Base-by-base conservation (phyloP, 352 stramenopile species). In the Plasmopara halstedii region DNA sequence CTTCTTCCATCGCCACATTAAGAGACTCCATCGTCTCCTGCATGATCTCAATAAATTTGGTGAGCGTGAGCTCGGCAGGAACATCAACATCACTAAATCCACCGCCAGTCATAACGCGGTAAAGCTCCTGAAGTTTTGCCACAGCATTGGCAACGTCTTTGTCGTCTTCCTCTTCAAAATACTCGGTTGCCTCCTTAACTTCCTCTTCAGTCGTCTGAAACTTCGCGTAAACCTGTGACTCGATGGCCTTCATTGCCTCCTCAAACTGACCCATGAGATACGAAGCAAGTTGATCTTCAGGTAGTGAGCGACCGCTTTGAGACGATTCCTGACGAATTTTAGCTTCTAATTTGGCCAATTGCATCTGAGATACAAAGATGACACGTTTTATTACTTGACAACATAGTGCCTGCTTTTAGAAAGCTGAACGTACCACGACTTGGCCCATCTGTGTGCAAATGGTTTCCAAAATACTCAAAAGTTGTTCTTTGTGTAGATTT, bases 251-350 rank as follows among this genome's bases (percentile, higher is more conserved):
- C 82, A 94, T 94, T 54, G 79, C 80, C 53, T 94, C 79, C 42
- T 94, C 82, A 41, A 94, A 94, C 56, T 94, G 82, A 44, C 79
- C 82, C 82, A 94, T 91, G 34, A 94, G 64, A 56, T 90, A 94
- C 49, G 79, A 88, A 31, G 82, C 82, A 38, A 94, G 45, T 45
- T 94, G 79, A 58, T 94, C 79, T 50, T 94, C 82, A 4, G 82
- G 79, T 33, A 90, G 52, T 40, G 70, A 73, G 20, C 82, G 82
- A 21, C 82, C 82, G 56, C 70, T 91, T 64, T 91, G 82, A 37
- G 77, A 85, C 50, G 75, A 89, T 47, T 94, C 82, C 62, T 93
- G 81, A 31, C 81, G 81, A 57, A 93, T 90, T 69, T 93, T 93
- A 42, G 78, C 78, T 53, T 93, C 81, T 2, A 93, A 57, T 59